Percentiles rank a stretch among this genome's conserved stretches.
phyloP scores from a whole-genome alignment of 257 asterid species.

The Capsicum baccatum region DNA sequence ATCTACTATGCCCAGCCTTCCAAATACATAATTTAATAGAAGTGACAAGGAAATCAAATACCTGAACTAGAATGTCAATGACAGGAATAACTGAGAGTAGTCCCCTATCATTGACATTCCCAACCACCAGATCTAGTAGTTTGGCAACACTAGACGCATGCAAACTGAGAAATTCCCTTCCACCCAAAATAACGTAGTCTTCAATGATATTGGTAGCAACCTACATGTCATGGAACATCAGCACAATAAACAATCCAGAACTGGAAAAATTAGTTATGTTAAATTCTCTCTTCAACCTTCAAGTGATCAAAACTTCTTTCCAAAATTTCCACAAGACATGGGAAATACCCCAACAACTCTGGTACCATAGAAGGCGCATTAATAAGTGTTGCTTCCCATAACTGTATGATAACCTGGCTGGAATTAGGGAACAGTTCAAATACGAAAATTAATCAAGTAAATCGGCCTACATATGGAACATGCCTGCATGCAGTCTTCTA shows the following conservation, averaged over 20 bases:
- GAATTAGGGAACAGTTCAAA: slow-evolving; percentile 14
- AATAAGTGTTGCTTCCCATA: slow-evolving; percentile 95
- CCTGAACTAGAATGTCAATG: slow-evolving; percentile 94
- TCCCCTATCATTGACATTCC: slow-evolving; percentile 90
- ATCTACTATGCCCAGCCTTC: slow-evolving; percentile 10
- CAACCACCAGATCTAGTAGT: slow-evolving; percentile 87
- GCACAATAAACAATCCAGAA: slow-evolving; percentile 25
- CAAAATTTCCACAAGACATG: slow-evolving; percentile 84
- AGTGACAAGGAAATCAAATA: slow-evolving; percentile 38
- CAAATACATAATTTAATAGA: neutral
- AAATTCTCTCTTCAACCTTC: slow-evolving; percentile 51
- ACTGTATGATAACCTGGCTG: slow-evolving; percentile 51
- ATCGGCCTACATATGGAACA: slow-evolving; percentile 33
- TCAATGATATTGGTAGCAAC: slow-evolving; percentile 87
- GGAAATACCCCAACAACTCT: slow-evolving; percentile 78
- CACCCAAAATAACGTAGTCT: slow-evolving; percentile 86
- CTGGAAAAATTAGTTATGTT: neutral
- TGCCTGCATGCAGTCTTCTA: slow-evolving; percentile 97
- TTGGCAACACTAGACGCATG: slow-evolving; percentile 75
- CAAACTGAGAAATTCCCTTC: slow-evolving; percentile 75
- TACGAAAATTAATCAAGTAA: slow-evolving; percentile 9
- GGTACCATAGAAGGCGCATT: slow-evolving; percentile 89
- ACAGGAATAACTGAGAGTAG: slow-evolving; percentile 82
- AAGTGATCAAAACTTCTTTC: slow-evolving; percentile 90
- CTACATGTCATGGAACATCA: slow-evolving; percentile 51